Percentiles rank a stretch among this genome's conserved stretches.
These are phyloP conservation scores for Lichenothelia convexa DNA, from an alignment of 495 filamentous ascomycete species.

Conservation along the genomic window DNA sequence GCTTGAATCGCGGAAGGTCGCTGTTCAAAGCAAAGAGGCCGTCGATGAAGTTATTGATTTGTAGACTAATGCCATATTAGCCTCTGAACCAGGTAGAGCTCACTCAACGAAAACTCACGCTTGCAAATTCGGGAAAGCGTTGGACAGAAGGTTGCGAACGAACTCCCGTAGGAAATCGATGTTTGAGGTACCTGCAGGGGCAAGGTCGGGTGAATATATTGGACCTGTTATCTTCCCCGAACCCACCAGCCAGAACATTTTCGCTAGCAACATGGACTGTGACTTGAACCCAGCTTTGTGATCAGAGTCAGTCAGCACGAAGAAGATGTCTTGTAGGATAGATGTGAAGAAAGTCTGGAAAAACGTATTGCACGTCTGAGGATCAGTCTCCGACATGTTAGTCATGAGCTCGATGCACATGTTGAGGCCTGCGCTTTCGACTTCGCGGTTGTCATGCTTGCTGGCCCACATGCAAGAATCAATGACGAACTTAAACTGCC, in stretches of 20 bases:
- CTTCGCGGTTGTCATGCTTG: slow-evolving; percentile 97
- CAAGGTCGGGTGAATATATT: slow-evolving; percentile 68
- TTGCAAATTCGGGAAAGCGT: slow-evolving; percentile 85
- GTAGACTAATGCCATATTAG: slow-evolving; percentile 32
- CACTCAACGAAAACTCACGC: slow-evolving; percentile 36
- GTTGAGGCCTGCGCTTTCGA: slow-evolving; percentile 90
- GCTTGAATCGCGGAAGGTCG: slow-evolving; percentile 76
- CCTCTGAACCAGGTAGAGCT: background rate
- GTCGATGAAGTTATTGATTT: slow-evolving; percentile 78
- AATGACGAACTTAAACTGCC: slow-evolving; percentile 98
- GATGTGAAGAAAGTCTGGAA: slow-evolving; percentile 92
- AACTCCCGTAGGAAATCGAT: slow-evolving; percentile 76
- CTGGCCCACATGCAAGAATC: slow-evolving; percentile 99
- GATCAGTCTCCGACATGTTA: slow-evolving; percentile 87
- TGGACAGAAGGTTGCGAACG: slow-evolving; percentile 67
- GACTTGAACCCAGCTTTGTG: slow-evolving; percentile 99
- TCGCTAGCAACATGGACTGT: slow-evolving; percentile 78
- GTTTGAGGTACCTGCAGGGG: slow-evolving; percentile 65
- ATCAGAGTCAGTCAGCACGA: slow-evolving; percentile 90
- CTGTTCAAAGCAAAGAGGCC: slow-evolving; percentile 66
- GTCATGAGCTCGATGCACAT: slow-evolving; percentile 98
- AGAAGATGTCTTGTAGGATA: slow-evolving; percentile 96
- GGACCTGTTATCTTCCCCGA: slow-evolving; percentile 78
- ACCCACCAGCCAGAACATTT: slow-evolving; percentile 88
- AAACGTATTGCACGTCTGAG: slow-evolving; percentile 72